These are phyloP conservation scores for Capniomyces stellatus DNA, from an alignment of 371 early-diverging fungal genomes.

Conservation along the genomic window DNA sequence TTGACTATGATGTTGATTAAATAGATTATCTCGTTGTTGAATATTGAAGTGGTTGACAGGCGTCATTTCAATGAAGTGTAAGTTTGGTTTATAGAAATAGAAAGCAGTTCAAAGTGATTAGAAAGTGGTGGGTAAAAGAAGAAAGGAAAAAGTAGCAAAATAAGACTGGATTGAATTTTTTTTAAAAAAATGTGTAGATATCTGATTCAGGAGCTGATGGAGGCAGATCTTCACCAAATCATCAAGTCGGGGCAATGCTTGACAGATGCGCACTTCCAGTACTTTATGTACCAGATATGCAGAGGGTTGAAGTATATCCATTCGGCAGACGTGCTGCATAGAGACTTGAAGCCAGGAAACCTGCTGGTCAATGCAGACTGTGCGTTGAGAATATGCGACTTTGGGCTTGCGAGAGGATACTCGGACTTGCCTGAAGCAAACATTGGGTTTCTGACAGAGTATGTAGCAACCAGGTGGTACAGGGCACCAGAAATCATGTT, in stretches of 20 bases:
- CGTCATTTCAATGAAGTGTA: conserved; percentile 73
- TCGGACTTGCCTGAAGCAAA: conserved; percentile 66
- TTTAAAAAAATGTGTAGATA: conserved; percentile 15
- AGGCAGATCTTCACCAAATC: conserved; percentile 96
- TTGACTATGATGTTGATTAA: too few species aligned
- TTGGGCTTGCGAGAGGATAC: conserved; percentile 85
- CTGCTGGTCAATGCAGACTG: conserved; percentile 95
- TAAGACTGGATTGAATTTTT: too few species aligned
- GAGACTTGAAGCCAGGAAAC: conserved; percentile 96
- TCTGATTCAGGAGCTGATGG: conserved; percentile 89
- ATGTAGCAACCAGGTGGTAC: conserved; percentile 98
- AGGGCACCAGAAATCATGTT: conserved; percentile 97
- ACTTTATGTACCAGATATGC: conserved; percentile 94
- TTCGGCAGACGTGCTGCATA: conserved; percentile 94
- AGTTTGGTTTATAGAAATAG: conserved; percentile 1
- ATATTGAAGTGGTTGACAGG: conserved; percentile 61
- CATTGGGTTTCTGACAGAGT: conserved; percentile 88
- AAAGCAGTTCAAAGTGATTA: too few species aligned
- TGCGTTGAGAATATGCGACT: conserved; percentile 90
- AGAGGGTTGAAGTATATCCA: conserved; percentile 96
- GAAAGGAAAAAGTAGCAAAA: too few species aligned
- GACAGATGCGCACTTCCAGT: conserved; percentile 94
- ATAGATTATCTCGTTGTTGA: conserved; percentile 74
- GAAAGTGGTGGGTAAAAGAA: too few species aligned
- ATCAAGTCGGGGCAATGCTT: conserved; percentile 90